Base-by-base conservation (phyloP, 2,329 filamentous ascomycete species). In the Epichloe festucae region DNA sequence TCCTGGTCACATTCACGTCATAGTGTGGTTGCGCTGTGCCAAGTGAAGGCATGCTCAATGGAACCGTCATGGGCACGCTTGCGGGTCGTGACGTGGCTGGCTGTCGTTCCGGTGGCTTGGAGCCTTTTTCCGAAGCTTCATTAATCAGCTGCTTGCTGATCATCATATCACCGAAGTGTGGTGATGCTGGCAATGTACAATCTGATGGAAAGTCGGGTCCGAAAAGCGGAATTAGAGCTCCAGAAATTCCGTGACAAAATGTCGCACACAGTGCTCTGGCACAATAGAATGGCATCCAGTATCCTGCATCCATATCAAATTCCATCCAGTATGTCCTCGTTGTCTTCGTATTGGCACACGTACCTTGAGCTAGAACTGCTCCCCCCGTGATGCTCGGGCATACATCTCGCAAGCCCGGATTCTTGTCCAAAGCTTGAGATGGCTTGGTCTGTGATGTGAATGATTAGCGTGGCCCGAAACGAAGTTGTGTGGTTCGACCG, bases 301-400 rank as follows among this genome's bases (percentile, higher is more conserved):
- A 98, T 36, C 93, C 89, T 95, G 21, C 23, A 27, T 40, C 35
- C 4, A 14, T 34, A 31, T 46, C 2, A 40, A 35, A 23, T 47
- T 36, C 27, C 40, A 69, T 54, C 15, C 14, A 14, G 8, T 21
- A 38, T 21, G 40, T 21, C 48, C 40, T 17, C n/a, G 10, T 19
- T 4, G 27, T 31, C 38, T 43, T 36, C 31, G 17, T 42, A 10
- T 41, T 10, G 31, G 34, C 69, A 48, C 73, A 49, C 69, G 47
- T 73, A 89, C 88, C 90, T 81, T 98, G 93, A 49, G 90, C 91
- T 54, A 81, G 81, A 52, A 97, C 82, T 34, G 89, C 84, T 6
- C 93, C 93, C 27, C 27, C 93, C 93, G 93, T 98, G 64, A 97
- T 95, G 67, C 89, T 95, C 65, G 95, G 86, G 31, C 86, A 89